phyloP scores from a whole-genome alignment of 306 rosid genomes.

The Fragaria nilgerrensis region DNA sequence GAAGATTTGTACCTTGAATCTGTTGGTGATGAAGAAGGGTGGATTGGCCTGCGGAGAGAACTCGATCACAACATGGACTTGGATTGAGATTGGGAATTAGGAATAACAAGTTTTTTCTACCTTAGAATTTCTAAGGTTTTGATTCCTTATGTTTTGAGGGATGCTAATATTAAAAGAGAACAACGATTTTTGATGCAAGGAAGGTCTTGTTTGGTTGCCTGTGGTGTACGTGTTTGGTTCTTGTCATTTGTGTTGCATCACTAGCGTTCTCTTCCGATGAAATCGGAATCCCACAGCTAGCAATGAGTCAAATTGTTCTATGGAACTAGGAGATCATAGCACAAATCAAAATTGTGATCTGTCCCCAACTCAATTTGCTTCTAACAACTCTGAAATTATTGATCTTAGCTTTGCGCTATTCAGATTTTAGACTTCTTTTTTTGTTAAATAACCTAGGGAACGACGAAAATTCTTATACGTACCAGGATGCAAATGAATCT shows the following conservation, averaged over 20 bases:
- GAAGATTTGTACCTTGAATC: constrained; percentile 4
- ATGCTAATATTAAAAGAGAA: not conserved
- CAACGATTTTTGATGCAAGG: not conserved
- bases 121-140: constrained; percentile 1
- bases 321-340: not conserved
- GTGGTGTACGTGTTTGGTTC: constrained; percentile 18
- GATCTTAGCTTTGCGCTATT: no score
- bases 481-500: no score
- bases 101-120: not conserved
- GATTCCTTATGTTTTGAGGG: not conserved
- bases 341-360: not conserved
- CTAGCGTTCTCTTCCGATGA: not conserved
- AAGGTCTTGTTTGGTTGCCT: not conserved
- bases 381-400: no score
- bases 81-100: not conserved
- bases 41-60: constrained; percentile 4
- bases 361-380: no score
- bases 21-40: constrained; percentile 21
- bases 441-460: no score
- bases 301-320: not conserved
- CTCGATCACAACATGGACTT: not conserved
- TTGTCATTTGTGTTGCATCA: not conserved
- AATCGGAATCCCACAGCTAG: constrained; percentile 5
- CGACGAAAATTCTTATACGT: no score
- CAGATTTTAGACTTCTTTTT: no score